A percentile compares a stretch with the other conserved stretches of the same genome.
These are phyloP conservation scores for Pinus tabuliformis DNA, from an alignment of 75 land plant species.

Conservation along the genomic window DNA sequence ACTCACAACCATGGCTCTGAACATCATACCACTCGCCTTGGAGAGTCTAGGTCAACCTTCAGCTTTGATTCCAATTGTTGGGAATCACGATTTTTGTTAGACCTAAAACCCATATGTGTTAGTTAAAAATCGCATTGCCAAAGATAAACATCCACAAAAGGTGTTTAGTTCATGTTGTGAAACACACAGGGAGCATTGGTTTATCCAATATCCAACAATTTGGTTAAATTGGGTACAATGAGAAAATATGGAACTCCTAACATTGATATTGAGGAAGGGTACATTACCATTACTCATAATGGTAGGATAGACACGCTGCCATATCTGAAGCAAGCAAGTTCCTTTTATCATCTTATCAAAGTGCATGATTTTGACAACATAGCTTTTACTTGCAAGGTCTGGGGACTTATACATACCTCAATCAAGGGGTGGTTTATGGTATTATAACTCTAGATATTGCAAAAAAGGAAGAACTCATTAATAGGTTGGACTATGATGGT, in stretches of 20 bases:
- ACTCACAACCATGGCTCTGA: no score
- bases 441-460: conserved; percentile 80
- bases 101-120: no score
- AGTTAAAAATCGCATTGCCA: no score
- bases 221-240: conserved; percentile 98
- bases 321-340: conserved; percentile 95
- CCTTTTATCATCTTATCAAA: conserved; percentile 97
- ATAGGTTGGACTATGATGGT: conserved; percentile 96
- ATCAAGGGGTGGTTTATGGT: conserved; percentile 98
- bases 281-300: conserved; percentile 91
- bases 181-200: no score
- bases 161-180: no score
- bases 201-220: no score
- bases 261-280: conserved; percentile 98
- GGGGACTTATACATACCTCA: conserved; percentile 94
- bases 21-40: no score
- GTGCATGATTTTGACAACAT: conserved; percentile 97
- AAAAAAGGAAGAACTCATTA: conserved; percentile 83
- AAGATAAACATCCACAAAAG: no score
- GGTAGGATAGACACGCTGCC: conserved; percentile 97
- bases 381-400: conserved; percentile 97
- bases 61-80: no score
- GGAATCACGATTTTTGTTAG: no score
- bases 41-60: no score
- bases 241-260: conserved; percentile 99